These are phyloP conservation scores for Tulasnella sp. DNA, from an alignment of 768 basidiomycete genomes.

Conservation along the genomic window DNA sequence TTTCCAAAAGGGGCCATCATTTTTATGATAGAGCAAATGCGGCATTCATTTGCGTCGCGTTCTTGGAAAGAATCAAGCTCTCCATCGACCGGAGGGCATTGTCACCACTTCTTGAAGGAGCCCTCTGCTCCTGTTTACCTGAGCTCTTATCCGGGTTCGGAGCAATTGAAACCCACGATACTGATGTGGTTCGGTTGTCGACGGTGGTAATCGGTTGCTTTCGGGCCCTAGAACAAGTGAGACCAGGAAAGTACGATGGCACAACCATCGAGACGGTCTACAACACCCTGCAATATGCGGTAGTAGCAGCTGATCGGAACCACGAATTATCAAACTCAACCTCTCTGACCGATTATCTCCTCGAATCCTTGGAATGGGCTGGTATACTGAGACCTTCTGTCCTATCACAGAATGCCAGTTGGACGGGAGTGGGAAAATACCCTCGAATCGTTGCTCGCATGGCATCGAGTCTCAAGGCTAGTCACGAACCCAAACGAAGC, in stretches of 20 bases:
- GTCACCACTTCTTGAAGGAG: background rate
- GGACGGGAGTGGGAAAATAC: background rate
- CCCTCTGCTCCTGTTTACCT: background rate
- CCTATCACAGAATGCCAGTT: no score
- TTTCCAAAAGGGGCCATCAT: background rate
- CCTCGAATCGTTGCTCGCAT: background rate
- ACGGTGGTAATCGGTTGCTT: background rate
- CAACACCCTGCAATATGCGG: background rate
- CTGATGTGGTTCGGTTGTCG: background rate
- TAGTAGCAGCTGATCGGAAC: background rate
- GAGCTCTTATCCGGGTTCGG: background rate
- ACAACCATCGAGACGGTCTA: background rate
- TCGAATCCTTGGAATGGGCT: background rate
- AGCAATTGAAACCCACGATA: background rate
- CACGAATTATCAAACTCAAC: no score
- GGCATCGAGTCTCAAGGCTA: background rate
- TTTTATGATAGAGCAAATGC: background rate
- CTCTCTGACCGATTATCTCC: background rate
- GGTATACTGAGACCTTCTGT: background rate
- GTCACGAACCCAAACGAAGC: background rate
- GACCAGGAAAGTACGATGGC: background rate
- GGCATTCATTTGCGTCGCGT: background rate
- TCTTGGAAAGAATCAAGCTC: background rate
- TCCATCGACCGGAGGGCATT: background rate
- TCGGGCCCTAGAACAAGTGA: background rate